Base-by-base conservation (phyloP, 208 protist species). In the Acanthamoeba healyi region DNA sequence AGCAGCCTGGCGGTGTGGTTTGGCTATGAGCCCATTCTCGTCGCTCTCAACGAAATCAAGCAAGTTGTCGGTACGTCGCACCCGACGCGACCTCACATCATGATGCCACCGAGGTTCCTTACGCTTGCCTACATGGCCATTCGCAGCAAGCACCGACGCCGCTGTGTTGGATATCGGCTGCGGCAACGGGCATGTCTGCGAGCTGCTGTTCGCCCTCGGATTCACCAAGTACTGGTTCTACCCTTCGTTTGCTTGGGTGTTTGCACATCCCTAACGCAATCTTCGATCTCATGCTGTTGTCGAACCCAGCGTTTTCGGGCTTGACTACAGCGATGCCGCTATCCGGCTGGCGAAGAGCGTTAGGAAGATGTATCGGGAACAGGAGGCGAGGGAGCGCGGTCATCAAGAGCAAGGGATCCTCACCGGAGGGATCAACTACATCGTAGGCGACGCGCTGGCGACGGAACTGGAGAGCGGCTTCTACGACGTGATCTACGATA, bases 401-500 rank as follows among this genome's bases (percentile, higher is more conserved):
- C 61, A 24, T 29, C 61, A 26, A 34, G 12, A 14, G 58, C 58
- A 67, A 6, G 29, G n/a, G 3, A 36, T 67, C 58, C 58, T 29
- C 9, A 29, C 58, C 9, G 58, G 29, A 0, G 81, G 54, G 7
- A 88, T 88, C 38, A 9, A 65, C 7, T 88, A 88, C 44, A 5
- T 40, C 24, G 81, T 88, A 4, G 49, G 34, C 17, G 81, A 88
- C 34, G 81, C 81, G 17, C 54, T 88, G 46, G 54, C 44, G n/a
- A 88, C 81, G 26, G 54, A 29, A 5, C 29, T 88, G 7, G 26
- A 26, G 29, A 40, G 38, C 38, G 81, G 32, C 54, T 88, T 19
- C 44, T 88, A 38, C 9, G 81, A 88, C 38, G 29, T 88, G 44
- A 63, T 88, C n/a, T 88, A 88, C 24, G 81, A 88, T 44, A 88